Evolutionary conservation across 2,329 filamentous ascomycete species (phyloP).

Genomic region (Beauveria sp.): DNA sequence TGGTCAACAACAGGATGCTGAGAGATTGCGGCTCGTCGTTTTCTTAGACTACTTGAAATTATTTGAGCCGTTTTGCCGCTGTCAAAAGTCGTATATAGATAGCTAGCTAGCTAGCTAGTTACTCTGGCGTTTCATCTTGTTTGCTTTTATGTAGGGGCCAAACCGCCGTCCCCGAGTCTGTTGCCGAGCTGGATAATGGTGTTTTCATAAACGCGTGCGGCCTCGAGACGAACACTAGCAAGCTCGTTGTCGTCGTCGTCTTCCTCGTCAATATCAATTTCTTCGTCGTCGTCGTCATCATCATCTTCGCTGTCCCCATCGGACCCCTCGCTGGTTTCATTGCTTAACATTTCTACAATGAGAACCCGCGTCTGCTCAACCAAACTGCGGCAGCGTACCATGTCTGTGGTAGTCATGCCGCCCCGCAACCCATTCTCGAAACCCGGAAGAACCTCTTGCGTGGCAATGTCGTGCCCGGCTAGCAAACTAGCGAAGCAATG

Average conservation of each 20-base stretch:
- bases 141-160: not conserved
- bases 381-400: slow-evolving; percentile 76
- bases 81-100: not conserved
- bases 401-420: slow-evolving; percentile 72
- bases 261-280: not conserved
- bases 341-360: slow-evolving; percentile 61
- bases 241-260: slow-evolving; percentile 32
- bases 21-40: not conserved
- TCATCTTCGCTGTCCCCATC: not conserved
- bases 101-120: not conserved
- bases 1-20: not conserved
- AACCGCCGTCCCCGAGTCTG: slow-evolving; percentile 43
- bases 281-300: slow-evolving; percentile 16
- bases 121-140: not conserved
- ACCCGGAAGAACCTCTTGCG: slow-evolving; percentile 59
- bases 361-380: slow-evolving; percentile 68
- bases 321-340: slow-evolving; percentile 10
- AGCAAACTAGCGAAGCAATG: slow-evolving; percentile 74
- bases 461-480: slow-evolving; percentile 57
- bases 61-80: not conserved
- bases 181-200: slow-evolving; percentile 70
- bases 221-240: slow-evolving; percentile 53
- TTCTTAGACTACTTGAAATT: not conserved
- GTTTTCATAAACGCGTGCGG: slow-evolving; percentile 70
- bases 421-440: slow-evolving; percentile 55